phyloP scores from a whole-genome alignment of 179 eudicot species.

The Vitellaria paradoxa region DNA sequence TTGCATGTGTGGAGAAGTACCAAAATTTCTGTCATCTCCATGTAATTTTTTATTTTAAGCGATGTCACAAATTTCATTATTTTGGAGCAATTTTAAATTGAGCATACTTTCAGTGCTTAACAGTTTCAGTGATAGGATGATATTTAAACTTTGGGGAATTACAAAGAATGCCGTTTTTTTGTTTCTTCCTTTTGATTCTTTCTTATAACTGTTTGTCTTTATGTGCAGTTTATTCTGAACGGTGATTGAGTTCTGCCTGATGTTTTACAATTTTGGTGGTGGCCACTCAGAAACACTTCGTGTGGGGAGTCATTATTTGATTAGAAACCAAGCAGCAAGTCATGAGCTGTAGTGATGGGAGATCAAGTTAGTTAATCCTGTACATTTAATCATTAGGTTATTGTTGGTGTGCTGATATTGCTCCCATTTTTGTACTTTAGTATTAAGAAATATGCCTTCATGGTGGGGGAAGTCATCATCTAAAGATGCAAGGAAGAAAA shows the following conservation, averaged over 20 bases:
- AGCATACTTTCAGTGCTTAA: not conserved
- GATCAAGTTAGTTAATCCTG: constrained; percentile 2
- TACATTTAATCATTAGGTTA: not conserved
- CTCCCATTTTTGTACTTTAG: not conserved
- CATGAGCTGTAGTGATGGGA: not conserved
- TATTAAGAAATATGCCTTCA: constrained; percentile 60
- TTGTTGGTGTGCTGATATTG: not conserved
- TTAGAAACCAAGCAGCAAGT: not conserved
- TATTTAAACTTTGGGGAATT: not conserved
- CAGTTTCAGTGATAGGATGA: not conserved
- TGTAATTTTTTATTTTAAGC: not conserved
- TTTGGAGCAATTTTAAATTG: constrained; percentile 7
- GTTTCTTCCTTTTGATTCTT: not conserved
- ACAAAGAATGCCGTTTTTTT: not conserved
- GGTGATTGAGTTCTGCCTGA: not conserved
- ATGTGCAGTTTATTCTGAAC: not conserved
- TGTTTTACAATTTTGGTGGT: not conserved
- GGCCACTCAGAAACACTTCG: constrained; percentile 8
- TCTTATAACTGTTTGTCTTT: not conserved
- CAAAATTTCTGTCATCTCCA: not conserved
- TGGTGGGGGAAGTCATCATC: constrained; percentile 91
- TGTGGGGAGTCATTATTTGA: constrained; percentile 1
- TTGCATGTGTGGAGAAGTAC: not conserved
- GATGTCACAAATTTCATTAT: not conserved
- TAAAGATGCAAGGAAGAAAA: constrained; percentile 79